Evolutionary conservation across 306 rosid genomes (phyloP).

Genomic region (Inga oerstediana): DNA sequence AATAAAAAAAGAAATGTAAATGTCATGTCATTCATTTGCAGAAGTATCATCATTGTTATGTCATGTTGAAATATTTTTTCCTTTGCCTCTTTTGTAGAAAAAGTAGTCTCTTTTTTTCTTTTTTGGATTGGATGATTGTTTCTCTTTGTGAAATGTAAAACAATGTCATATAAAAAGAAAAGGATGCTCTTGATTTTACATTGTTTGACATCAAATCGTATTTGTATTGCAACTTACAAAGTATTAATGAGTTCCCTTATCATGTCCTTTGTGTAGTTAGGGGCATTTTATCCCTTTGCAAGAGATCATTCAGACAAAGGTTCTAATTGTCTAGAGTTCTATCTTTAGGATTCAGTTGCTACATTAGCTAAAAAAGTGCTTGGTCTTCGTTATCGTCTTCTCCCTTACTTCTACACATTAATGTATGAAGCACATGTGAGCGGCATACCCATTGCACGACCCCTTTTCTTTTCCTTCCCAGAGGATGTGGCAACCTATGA

Average conservation of each 20-base stretch:
- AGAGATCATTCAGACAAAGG: slow-evolving; percentile 72
- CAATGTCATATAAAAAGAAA: background rate
- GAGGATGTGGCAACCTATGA: slow-evolving; percentile 66
- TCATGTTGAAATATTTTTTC: background rate
- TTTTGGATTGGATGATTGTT: too few species aligned
- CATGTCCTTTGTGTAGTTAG: slow-evolving; percentile 53
- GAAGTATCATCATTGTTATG: background rate
- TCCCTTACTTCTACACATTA: slow-evolving; percentile 79
- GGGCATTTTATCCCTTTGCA: slow-evolving; percentile 87
- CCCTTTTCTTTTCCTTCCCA: slow-evolving; percentile 93
- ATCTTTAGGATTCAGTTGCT: slow-evolving; percentile 88
- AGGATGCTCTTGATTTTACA: background rate
- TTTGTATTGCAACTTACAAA: background rate
- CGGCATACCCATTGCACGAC: slow-evolving; percentile 88
- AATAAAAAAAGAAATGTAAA: too few species aligned
- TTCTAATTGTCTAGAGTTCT: slow-evolving; percentile 73
- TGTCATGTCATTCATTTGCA: background rate
- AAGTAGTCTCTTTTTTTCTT: background rate
- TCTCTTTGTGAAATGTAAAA: background rate
- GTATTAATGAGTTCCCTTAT: background rate
- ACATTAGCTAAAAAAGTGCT: slow-evolving; percentile 78
- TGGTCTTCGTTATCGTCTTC: slow-evolving; percentile 78
- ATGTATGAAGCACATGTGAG: slow-evolving; percentile 71
- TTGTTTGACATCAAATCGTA: background rate
- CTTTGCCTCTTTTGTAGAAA: background rate